Evolutionary conservation across 2,329 filamentous ascomycete genomes (phyloP).

Genomic region (Aureobasidium mangrovei): DNA sequence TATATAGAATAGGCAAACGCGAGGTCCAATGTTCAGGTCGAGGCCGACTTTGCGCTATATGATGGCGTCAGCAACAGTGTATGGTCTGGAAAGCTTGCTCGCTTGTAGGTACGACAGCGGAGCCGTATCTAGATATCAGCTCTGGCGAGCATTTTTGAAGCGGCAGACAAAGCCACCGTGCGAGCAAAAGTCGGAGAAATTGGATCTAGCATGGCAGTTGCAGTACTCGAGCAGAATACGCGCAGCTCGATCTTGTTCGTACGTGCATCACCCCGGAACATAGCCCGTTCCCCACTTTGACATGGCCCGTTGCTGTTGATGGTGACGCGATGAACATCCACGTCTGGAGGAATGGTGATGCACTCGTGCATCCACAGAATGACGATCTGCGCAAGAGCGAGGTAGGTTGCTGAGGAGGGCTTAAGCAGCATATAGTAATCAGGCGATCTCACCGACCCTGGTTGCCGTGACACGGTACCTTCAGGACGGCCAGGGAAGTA

Average conservation of each 20-base stretch:
- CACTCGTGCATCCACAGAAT: background rate
- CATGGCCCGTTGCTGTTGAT: background rate
- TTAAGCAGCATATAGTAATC: constrained; percentile 4
- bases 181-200: constrained; percentile 10
- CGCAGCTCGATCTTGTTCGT: constrained; percentile 9
- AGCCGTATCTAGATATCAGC: constrained; percentile 7
- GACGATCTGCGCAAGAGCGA: background rate
- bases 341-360: constrained; percentile 2
- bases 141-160: background rate
- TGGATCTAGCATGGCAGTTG: constrained; percentile 12
- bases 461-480: background rate
- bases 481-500: background rate
- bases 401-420: background rate
- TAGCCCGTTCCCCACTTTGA: background rate
- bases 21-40: background rate
- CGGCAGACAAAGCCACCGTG: constrained; percentile 1
- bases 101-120: constrained; percentile 7
- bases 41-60: constrained; percentile 1
- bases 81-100: background rate
- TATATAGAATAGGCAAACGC: constrained; percentile 2
- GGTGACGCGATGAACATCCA: constrained; percentile 1
- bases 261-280: constrained; percentile 4
- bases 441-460: background rate
- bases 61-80: constrained; percentile 11
- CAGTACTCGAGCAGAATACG: background rate